Evolutionary conservation across 768 basidiomycete genomes (phyloP), one percentile per base, ranked within the genome.

Genomic region (Nevesoporus exiguus): DNA sequence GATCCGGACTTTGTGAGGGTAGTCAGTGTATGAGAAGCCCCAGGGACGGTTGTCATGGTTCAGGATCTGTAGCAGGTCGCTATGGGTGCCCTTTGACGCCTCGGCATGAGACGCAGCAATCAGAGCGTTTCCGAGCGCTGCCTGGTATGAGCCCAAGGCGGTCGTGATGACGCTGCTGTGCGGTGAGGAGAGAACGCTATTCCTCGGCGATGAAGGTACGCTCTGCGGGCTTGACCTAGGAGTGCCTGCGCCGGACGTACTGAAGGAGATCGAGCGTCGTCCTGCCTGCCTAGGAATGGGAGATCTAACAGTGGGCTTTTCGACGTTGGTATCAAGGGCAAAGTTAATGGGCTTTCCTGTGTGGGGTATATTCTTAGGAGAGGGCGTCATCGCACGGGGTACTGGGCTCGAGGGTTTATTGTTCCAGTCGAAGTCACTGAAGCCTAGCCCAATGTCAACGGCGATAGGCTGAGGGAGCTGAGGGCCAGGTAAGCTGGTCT

Each of bases 41-140:
- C 90, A 93, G 1, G 90, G 85, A 58, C 85, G 84, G 42, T 88
- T 84, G 61, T 91, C 89, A 59, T 92, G 91, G 63, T 95, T 93
- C 51, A 98, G 77, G 66, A 99, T 96, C 62, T 92, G 87, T 55
- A 98, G 67, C 15, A 99, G 80, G 72, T 99, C 97, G 52, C 84
- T 81, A 62, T 96, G 92, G 0, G 90, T 90, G 45, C 97, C 95
- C 59, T 86, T 87, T 24, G 93, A 82, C 5, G 93, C 93, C 68
- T 98, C 96, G 3, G 95, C 88, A 68, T 99, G 95, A 1, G 93
- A 95, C 0, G 96, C 96, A 22, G 92, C 91, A 40, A 95, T 85
- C 30, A 99, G 79, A 3, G 93, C 93, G 54, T 89, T 93, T 33
- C 87, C 92, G n/a, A 98, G 77, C 3, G 85, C 79, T 14, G 81